phyloP scores from a whole-genome alignment of 2,329 filamentous ascomycete genomes.

The Pseudogymnoascus sp. region DNA sequence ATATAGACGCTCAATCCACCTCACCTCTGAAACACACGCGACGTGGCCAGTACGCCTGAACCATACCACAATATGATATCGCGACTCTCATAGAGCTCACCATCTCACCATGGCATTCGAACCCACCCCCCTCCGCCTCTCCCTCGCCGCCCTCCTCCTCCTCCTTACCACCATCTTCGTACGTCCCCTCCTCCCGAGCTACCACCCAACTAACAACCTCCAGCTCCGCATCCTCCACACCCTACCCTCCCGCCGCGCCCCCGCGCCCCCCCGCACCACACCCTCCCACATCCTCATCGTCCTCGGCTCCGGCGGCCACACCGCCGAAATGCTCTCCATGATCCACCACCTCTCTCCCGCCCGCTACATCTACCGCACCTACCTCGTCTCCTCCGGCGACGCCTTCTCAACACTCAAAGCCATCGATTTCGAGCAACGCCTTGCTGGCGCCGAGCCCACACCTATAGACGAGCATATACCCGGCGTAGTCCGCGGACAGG shows the following conservation, averaged over 20 bases:
- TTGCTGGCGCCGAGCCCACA: slow-evolving; percentile 25
- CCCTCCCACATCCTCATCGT: slow-evolving; percentile 65
- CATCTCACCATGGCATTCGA: slow-evolving; percentile 16
- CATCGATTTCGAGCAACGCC: slow-evolving; percentile 50
- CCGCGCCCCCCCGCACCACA: slow-evolving; percentile 19
- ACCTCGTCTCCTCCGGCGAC: slow-evolving; percentile 73
- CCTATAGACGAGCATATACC: slow-evolving; percentile 10
- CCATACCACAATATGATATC: neutral
- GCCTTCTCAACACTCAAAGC: slow-evolving; percentile 58
- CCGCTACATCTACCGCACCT: slow-evolving; percentile 61
- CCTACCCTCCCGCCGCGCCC: slow-evolving; percentile 17
- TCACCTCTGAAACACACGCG: neutral
- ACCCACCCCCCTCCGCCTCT: slow-evolving; percentile 20
- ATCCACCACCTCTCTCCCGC: slow-evolving; percentile 52
- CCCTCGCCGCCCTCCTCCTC: slow-evolving; percentile 18
- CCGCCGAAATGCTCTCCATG: slow-evolving; percentile 87
- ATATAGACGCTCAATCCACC: neutral
- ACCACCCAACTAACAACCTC: neutral
- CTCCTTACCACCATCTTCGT: slow-evolving; percentile 21
- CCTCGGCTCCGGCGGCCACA: slow-evolving; percentile 89
- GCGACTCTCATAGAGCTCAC: neutral
- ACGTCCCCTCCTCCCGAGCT: slow-evolving; percentile 10
- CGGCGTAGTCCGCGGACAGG: slow-evolving; percentile 29
- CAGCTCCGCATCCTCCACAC: slow-evolving; percentile 27
- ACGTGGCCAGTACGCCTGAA: neutral